Conservation (phyloP, 2,329 filamentous ascomycete genomes). For the Trichophyton rubrum region DNA sequence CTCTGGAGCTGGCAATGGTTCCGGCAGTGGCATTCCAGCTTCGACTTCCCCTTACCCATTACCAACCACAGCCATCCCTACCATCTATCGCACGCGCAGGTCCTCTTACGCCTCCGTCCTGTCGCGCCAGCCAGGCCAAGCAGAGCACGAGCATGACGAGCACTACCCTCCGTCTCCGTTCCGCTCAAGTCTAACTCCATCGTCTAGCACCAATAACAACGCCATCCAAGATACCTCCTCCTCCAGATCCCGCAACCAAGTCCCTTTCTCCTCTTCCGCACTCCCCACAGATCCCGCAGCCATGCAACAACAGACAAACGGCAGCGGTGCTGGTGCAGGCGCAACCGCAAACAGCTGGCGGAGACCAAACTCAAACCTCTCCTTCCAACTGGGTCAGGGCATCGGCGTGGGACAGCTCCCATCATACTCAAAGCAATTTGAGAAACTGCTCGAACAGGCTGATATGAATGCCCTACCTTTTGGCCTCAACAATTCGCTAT, state of each 20-base stretch:
- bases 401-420: not conserved
- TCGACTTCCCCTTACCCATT: constrained; percentile 23
- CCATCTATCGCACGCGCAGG: constrained; percentile 27
- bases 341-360: not conserved
- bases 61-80: constrained; percentile 16
- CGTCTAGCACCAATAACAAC: constrained; percentile 23
- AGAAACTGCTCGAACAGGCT: not conserved
- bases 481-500: not conserved
- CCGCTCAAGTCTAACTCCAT: constrained; percentile 23
- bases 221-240: constrained; percentile 23
- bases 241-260: constrained; percentile 22
- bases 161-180: constrained; percentile 13
- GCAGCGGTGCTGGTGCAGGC: not conserved
- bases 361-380: not conserved
- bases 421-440: constrained; percentile 1
- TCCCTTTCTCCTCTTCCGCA: constrained; percentile 13
- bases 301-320: not conserved
- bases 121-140: constrained; percentile 33
- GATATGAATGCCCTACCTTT: not conserved
- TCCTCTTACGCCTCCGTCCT: constrained; percentile 52
- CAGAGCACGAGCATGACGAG: constrained; percentile 11
- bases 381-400: not conserved
- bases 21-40: constrained; percentile 19
- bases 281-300: not conserved
- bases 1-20: constrained; percentile 9